Percentiles rank a stretch among this genome's conserved stretches.
phyloP scores from a whole-genome alignment of 2,329 filamentous ascomycete species.

The Ophiocordyceps australis region DNA sequence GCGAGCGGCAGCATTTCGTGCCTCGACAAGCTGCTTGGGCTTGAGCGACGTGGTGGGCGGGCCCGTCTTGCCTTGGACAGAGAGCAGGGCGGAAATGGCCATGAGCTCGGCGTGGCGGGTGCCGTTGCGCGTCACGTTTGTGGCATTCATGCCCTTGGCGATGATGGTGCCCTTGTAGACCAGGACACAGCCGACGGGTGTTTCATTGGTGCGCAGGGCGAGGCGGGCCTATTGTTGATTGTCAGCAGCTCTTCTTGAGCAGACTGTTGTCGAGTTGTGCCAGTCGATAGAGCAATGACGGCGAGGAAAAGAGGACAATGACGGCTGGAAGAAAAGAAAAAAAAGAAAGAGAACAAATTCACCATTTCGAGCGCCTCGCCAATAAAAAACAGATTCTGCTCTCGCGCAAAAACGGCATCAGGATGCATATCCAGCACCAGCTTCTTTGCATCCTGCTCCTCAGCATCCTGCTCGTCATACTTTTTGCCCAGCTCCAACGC shows the following conservation, averaged over 20 bases:
- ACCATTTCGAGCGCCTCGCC: slow-evolving; percentile 77
- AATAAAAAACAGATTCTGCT: slow-evolving; percentile 44
- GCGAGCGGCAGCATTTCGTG: not conserved
- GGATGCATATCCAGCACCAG: no score
- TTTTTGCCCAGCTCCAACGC: no score
- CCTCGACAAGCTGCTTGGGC: slow-evolving; percentile 15
- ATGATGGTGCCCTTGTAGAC: slow-evolving; percentile 67
- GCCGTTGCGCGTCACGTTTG: slow-evolving; percentile 77
- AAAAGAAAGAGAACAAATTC: slow-evolving; percentile 9
- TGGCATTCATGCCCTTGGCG: slow-evolving; percentile 89
- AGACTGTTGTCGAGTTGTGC: no score
- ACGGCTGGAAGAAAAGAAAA: not conserved
- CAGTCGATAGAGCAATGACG: no score
- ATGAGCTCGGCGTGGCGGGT: slow-evolving; percentile 94
- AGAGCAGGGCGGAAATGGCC: slow-evolving; percentile 46
- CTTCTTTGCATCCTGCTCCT: no score
- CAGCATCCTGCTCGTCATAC: no score
- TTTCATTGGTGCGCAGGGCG: slow-evolving; percentile 74
- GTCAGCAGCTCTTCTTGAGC: no score
- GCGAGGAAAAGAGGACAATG: no score
- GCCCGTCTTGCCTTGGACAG: slow-evolving; percentile 15
- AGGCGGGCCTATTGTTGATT: slow-evolving; percentile 87
- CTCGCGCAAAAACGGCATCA: no score
- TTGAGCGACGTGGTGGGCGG: slow-evolving; percentile 13
- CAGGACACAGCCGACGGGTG: slow-evolving; percentile 89